Evolutionary conservation across 441 rosid species (phyloP).

Genomic region (Adansonia madagascariensis): DNA sequence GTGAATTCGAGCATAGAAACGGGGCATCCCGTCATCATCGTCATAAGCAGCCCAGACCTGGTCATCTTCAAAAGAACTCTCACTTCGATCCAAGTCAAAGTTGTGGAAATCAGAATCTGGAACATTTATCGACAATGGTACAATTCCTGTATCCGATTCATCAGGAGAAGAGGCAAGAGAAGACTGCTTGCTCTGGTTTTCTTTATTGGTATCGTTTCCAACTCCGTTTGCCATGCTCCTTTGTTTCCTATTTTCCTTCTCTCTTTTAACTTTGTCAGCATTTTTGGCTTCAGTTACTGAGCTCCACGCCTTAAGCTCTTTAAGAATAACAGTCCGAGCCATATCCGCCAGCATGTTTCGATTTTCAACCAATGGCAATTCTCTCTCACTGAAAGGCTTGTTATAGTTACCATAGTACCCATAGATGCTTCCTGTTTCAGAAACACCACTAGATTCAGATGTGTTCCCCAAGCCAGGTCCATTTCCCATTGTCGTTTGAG

Average conservation of each 20-base stretch:
- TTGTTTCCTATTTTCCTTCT: conserved; percentile 39
- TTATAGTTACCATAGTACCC: conserved; percentile 37
- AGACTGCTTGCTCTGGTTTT: conserved; percentile 28
- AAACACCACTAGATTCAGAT: conserved; percentile 31
- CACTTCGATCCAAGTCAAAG: conserved; percentile 78
- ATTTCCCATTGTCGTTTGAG: conserved; percentile 34
- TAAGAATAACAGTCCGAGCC: conserved; percentile 47
- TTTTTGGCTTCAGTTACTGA: conserved; percentile 31
- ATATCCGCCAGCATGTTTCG: conserved; percentile 57
- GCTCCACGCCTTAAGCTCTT: conserved; percentile 52
- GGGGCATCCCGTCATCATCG: conserved; percentile 90
- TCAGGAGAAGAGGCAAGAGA: conserved; percentile 25
- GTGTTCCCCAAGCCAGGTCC: conserved; percentile 41
- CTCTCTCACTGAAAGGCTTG: conserved; percentile 46
- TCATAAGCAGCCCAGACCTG: conserved; percentile 98
- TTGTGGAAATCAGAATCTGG: conserved; percentile 95
- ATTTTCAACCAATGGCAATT: conserved; percentile 51
- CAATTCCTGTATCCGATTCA: conserved; percentile 34
- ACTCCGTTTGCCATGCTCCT: conserved; percentile 37
- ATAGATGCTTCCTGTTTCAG: conserved; percentile 37
- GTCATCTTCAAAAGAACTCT: conserved; percentile 65
- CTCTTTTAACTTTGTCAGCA: conserved; percentile 34
- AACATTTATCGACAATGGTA: conserved; percentile 53
- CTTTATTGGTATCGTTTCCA: conserved; percentile 29
- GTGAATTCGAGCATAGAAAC: conserved; percentile 85